phyloP scores from a whole-genome alignment of 345 rosid species.

The Syzygium oleosum region DNA sequence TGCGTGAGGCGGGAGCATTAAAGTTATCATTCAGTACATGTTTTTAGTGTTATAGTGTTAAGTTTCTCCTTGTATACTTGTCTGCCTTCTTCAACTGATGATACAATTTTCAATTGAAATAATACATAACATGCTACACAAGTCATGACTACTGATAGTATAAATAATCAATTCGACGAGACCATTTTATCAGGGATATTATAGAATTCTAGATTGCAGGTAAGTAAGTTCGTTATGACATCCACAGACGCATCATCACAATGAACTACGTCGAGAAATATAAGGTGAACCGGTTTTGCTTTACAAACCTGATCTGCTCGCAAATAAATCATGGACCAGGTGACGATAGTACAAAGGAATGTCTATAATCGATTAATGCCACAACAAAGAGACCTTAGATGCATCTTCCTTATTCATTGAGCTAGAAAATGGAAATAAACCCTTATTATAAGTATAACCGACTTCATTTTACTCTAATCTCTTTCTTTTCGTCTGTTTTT shows the following conservation, averaged over 20 bases:
- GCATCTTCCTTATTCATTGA: not conserved
- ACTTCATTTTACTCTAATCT: not conserved
- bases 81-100: not conserved
- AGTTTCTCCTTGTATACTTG: not conserved
- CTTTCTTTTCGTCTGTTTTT: not conserved
- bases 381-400: not conserved
- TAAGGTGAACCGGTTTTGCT: not conserved
- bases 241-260: not conserved
- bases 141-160: not conserved
- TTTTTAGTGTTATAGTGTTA: not conserved
- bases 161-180: not conserved
- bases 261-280: not conserved
- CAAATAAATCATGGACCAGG: not conserved
- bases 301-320: not conserved
- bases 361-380: not conserved
- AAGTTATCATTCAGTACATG: not conserved
- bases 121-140: not conserved
- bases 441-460: not conserved
- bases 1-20: not conserved
- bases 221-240: not conserved
- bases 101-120: not conserved
- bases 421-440: not conserved
- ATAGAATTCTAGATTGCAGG: not conserved
- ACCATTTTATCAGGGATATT: not conserved
- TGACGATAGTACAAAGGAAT: not conserved